phyloP scores from a whole-genome alignment of 2,329 filamentous ascomycete species.

The Phoma sp. region DNA sequence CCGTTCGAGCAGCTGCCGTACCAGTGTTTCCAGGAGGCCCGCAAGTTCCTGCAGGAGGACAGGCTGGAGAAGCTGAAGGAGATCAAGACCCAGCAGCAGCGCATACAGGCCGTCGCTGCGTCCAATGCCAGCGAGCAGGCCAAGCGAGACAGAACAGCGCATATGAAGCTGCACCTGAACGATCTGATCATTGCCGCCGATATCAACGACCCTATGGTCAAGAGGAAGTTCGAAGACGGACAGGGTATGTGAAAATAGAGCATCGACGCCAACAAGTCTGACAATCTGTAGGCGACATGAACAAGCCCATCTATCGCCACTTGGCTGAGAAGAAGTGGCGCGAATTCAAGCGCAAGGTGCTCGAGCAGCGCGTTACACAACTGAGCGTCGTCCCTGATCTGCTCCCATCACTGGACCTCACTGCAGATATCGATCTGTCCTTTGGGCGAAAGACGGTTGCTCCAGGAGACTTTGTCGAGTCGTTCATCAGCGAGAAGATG shows the following conservation, averaged over 20 bases:
- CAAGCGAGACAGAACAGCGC: constrained; percentile 70
- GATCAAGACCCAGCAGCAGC: constrained; percentile 70
- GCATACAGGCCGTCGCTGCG: constrained; percentile 70
- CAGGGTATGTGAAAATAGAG: constrained; percentile 64
- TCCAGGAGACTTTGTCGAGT: constrained; percentile 80
- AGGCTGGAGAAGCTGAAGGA: constrained; percentile 78
- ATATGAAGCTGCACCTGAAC: constrained; percentile 75
- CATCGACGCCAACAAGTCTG: not conserved
- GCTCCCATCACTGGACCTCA: constrained; percentile 77
- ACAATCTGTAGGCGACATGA: constrained; percentile 78
- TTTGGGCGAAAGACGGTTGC: constrained; percentile 74
- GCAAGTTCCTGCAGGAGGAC: constrained; percentile 80
- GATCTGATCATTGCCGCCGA: constrained; percentile 86
- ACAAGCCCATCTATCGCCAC: constrained; percentile 92
- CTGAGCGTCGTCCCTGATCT: constrained; percentile 89
- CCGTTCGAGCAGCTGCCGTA: constrained; percentile 95
- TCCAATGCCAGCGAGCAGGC: constrained; percentile 67
- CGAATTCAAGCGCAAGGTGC: constrained; percentile 76
- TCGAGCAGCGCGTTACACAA: constrained; percentile 84
- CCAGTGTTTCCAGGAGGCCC: constrained; percentile 96
- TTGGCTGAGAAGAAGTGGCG: constrained; percentile 90
- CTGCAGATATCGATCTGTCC: constrained; percentile 78
- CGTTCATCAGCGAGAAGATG: constrained; percentile 71
- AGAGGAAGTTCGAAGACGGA: constrained; percentile 92
- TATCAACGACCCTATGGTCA: constrained; percentile 92